Evolutionary conservation across 2,329 filamentous ascomycete species (phyloP).

Genomic region (Xylariomycetidae sp.): DNA sequence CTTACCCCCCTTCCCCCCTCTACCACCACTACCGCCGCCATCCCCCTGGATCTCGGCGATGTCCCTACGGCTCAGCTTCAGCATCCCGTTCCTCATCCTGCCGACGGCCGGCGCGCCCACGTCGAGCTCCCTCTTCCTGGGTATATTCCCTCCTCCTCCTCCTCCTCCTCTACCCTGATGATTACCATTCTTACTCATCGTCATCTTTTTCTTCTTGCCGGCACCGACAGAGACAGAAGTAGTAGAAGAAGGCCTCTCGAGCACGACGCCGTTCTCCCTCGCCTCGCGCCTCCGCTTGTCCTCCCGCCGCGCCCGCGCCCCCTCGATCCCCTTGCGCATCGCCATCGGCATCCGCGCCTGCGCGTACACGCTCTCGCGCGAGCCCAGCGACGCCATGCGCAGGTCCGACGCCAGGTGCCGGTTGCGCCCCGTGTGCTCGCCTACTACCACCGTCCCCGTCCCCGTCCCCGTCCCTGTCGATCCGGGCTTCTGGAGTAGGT

Average conservation of each 20-base stretch:
- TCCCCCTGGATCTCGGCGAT: constrained; percentile 37
- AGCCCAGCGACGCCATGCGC: constrained; percentile 74
- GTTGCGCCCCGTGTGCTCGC: constrained; percentile 57
- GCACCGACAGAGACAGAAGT: constrained; percentile 21
- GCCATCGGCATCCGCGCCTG: constrained; percentile 88
- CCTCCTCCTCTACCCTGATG: constrained; percentile 12
- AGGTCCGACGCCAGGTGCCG: constrained; percentile 80
- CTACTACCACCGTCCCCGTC: constrained; percentile 29
- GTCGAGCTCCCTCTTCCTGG: constrained; percentile 16
- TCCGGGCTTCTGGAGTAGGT: constrained; percentile 28
- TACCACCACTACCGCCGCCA: constrained; percentile 5
- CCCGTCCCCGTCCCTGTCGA: constrained; percentile 3
- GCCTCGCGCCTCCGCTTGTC: constrained; percentile 71
- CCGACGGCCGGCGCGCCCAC: constrained; percentile 78
- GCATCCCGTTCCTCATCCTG: constrained; percentile 65
- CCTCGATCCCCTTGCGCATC: constrained; percentile 77
- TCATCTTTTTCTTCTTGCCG: constrained; percentile 28
- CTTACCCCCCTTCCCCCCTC: constrained; percentile 9
- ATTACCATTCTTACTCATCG: constrained; percentile 33
- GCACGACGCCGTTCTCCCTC: constrained; percentile 81
- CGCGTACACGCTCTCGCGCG: constrained; percentile 67
- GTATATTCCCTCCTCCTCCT: constrained; percentile 41
- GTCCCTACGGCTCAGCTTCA: constrained; percentile 75
- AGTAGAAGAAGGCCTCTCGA: constrained; percentile 54
- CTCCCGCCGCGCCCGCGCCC: constrained; percentile 63